A percentile compares a stretch with the other conserved stretches of the same genome.
phyloP scores from a whole-genome alignment of 495 filamentous ascomycete genomes.

The Staphylotrichum tortipilum region DNA sequence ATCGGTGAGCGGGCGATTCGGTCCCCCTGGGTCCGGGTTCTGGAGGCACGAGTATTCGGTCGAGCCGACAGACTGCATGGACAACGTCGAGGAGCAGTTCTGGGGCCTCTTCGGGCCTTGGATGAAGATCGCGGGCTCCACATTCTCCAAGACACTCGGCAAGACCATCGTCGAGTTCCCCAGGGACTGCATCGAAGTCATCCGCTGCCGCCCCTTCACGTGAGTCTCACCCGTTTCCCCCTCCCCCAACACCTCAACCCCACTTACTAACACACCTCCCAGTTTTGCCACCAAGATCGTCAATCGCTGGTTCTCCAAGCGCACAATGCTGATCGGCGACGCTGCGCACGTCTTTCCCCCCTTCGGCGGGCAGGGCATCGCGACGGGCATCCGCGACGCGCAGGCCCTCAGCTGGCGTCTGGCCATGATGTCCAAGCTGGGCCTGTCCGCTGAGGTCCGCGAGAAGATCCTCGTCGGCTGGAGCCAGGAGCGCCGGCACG shows the following conservation, averaged over 20 bases:
- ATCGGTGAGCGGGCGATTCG: no score
- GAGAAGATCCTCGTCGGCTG: no score
- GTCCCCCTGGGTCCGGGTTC: no score
- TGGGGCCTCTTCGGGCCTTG: no score
- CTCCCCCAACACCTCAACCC: no score
- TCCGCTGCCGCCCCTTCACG: slow-evolving; percentile 42
- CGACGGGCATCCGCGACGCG: slow-evolving; percentile 35
- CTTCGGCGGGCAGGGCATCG: slow-evolving; percentile 48
- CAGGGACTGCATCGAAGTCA: slow-evolving; percentile 40
- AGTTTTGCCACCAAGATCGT: slow-evolving; percentile 26
- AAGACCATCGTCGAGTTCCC: slow-evolving; percentile 34
- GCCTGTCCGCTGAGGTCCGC: background rate
- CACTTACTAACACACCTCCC: no score
- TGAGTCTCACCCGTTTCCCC: no score
- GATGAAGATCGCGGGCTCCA: background rate
- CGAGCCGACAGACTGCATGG: background rate
- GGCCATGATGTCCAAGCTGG: slow-evolving; percentile 22
- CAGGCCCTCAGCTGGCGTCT: slow-evolving; percentile 42
- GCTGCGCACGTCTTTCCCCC: slow-evolving; percentile 50
- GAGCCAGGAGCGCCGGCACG: no score
- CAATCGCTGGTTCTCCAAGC: slow-evolving; percentile 42
- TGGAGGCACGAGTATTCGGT: no score
- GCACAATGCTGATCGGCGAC: slow-evolving; percentile 43
- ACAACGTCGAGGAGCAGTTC: slow-evolving; percentile 16
- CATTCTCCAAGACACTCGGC: background rate